Percentiles rank a stretch among this genome's conserved stretches.
These are phyloP conservation scores for Colletotrichum higginsianum DNA, from an alignment of 2,329 filamentous ascomycete species.

Conservation along the genomic window DNA sequence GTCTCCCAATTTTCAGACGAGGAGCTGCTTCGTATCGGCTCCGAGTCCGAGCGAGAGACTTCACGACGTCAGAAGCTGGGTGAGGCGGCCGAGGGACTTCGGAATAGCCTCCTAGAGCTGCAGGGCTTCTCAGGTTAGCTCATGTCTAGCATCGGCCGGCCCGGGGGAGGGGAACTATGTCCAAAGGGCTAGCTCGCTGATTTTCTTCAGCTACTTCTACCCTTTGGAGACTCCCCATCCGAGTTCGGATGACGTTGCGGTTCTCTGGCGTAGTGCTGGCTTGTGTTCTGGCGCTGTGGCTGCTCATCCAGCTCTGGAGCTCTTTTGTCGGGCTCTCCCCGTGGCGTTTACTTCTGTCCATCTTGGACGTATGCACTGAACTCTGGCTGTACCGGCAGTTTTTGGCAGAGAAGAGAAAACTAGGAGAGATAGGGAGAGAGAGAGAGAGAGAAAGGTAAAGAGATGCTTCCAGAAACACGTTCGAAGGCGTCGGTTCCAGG, in stretches of 20 bases:
- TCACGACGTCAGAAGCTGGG: slow-evolving; percentile 15
- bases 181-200: no score
- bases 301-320: not conserved
- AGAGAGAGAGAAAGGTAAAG: no score
- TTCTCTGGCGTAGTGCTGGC: no score
- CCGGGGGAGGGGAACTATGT: no score
- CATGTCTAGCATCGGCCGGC: no score
- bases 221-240: no score
- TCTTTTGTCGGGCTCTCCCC: not conserved
- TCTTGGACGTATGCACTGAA: not conserved
- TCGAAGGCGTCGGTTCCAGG: not conserved
- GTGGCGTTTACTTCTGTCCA: not conserved
- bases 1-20: slow-evolving; percentile 17
- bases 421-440: no score
- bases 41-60: slow-evolving; percentile 25
- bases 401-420: no score
- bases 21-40: slow-evolving; percentile 30
- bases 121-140: slow-evolving; percentile 18
- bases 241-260: not conserved
- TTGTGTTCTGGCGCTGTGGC: not conserved
- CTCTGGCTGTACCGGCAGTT: not conserved
- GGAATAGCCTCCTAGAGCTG: slow-evolving; percentile 18
- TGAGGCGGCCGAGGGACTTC: slow-evolving; percentile 2
- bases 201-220: not conserved
- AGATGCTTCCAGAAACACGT: not conserved